Base-by-base conservation (phyloP, 257 asterid genomes). In the Solanum gandarillasii region DNA sequence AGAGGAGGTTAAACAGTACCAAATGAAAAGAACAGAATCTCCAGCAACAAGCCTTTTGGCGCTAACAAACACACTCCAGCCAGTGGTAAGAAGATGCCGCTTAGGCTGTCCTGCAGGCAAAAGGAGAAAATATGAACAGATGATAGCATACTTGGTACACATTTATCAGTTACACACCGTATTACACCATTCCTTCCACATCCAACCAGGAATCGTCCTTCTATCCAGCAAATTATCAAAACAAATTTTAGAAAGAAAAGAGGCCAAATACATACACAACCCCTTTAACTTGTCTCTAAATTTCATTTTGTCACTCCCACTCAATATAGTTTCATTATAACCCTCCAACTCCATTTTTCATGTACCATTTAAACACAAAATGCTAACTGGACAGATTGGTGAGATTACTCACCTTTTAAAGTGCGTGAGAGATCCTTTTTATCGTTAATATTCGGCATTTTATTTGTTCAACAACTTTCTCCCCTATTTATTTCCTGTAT, bases 1-100 rank as follows among this genome's bases (percentile, higher is more conserved):
- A 48, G 43, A 58, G 68, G 74, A 9, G 16, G 83, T 79, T 43
- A 78, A 85, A 39, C 65, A 76, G 41, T 93, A 96, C 99, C 94
- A 92, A 82, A 92, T 92, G 79, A 92, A 92, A 84, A 92, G 91
- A 79, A 92, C 93, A 83, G 93, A 91, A 87, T 92, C 94, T 68
- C 94, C 93, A 43, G 94, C 94, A 87, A 92, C 92, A 78, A 92
- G 93, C 79, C 93, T 91, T 89, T 92, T 92, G 88, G 94, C 91
- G 55, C 94, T 92, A 83, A 92, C 94, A 90, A 92, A 92, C 60
- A 92, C 94, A 87, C 94, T 92, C 94, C 94, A 92, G 48, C 94
- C 94, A 52, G 93, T 91, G 83, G 94, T 92, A 86, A 92, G 93
- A 85, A 92, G 93, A 87, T 92, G 94, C 83, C 94, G 83, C 89